Percentiles rank a stretch among this genome's conserved stretches.
phyloP scores from a whole-genome alignment of 2,329 filamentous ascomycete species.

The Aplosporella prunicola region DNA sequence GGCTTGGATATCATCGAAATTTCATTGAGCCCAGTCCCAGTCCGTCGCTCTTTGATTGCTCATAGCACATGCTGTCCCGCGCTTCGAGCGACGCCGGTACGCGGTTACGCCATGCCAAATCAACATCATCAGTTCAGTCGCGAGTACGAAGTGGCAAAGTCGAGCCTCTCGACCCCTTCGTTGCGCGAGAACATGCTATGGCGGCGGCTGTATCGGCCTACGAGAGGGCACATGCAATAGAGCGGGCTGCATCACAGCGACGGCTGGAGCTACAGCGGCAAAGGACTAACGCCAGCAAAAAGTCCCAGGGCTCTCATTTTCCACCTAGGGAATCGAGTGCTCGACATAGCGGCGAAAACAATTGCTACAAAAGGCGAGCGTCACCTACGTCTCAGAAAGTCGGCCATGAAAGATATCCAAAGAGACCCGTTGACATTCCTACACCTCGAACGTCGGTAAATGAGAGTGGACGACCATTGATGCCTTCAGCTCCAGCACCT shows the following conservation, averaged over 20 bases:
- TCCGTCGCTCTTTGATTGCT: neutral
- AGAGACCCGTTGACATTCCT: conserved; percentile 3
- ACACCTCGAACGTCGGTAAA: conserved; percentile 9
- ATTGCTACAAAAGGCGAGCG: neutral
- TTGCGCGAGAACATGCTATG: conserved; percentile 26
- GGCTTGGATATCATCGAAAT: too few relatives aligned
- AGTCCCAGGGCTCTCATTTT: conserved; percentile 29
- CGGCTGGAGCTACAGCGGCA: conserved; percentile 16
- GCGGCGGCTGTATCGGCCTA: conserved; percentile 30
- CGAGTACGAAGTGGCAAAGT: conserved; percentile 8
- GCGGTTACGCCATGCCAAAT: conserved; percentile 30
- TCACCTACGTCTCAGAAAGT: conserved; percentile 12
- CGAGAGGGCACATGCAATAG: conserved; percentile 21
- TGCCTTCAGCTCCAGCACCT: neutral
- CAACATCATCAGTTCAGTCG: conserved; percentile 23
- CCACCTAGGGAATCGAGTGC: conserved; percentile 24
- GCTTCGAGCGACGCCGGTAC: conserved; percentile 27
- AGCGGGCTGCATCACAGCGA: conserved; percentile 11
- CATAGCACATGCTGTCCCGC: conserved; percentile 25
- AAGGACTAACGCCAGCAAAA: conserved; percentile 27
- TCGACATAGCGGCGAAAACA: conserved; percentile 11
- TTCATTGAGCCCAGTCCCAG: too few relatives aligned
- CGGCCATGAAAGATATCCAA: conserved; percentile 3
- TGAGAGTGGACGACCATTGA: conserved; percentile 3
- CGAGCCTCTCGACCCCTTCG: conserved; percentile 20